Conservation (phyloP, 371 early-diverging fungal genomes). For the Rhizopus stolonifer region DNA sequence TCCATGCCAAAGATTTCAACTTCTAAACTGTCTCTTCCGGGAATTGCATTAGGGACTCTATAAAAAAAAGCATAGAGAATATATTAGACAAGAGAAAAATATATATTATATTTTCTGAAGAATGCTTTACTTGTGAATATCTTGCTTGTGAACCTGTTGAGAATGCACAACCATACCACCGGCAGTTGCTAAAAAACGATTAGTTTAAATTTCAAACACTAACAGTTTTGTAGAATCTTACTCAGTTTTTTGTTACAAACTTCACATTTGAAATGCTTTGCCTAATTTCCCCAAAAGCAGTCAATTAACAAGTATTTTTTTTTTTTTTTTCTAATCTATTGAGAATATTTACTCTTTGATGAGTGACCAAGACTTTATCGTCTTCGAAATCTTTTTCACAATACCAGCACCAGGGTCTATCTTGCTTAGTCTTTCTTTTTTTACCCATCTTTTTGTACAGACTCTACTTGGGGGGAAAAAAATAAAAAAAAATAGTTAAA, state of each 20-base stretch:
- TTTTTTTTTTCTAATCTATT: background rate
- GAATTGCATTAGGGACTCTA: constrained; percentile 86
- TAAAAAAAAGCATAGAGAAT: background rate
- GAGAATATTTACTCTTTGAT: constrained; percentile 63
- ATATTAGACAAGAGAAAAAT: background rate
- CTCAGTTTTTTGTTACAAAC: constrained; percentile 84
- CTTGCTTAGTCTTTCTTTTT: constrained; percentile 46
- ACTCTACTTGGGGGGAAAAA: constrained; percentile 4
- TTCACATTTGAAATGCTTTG: constrained; percentile 91
- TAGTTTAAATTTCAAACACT: background rate
- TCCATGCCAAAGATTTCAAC: constrained; percentile 95
- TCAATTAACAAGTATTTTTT: background rate
- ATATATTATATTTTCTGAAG: background rate
- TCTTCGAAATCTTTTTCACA: constrained; percentile 97
- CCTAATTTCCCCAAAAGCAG: constrained; percentile 35
- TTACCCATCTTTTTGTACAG: constrained; percentile 37
- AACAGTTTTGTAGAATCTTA: constrained; percentile 16
- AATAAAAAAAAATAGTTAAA: constrained; percentile 11
- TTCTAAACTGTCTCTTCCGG: constrained; percentile 82
- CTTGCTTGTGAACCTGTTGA: constrained; percentile 92
- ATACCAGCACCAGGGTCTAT: constrained; percentile 74
- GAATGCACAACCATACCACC: constrained; percentile 91
- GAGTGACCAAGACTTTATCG: constrained; percentile 89
- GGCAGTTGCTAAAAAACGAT: constrained; percentile 56
- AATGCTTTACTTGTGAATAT: constrained; percentile 61